These are phyloP conservation scores for Cystobasidiaceae sp. DNA, from an alignment of 1,284 basidiomycete genomes.

Conservation along the genomic window DNA sequence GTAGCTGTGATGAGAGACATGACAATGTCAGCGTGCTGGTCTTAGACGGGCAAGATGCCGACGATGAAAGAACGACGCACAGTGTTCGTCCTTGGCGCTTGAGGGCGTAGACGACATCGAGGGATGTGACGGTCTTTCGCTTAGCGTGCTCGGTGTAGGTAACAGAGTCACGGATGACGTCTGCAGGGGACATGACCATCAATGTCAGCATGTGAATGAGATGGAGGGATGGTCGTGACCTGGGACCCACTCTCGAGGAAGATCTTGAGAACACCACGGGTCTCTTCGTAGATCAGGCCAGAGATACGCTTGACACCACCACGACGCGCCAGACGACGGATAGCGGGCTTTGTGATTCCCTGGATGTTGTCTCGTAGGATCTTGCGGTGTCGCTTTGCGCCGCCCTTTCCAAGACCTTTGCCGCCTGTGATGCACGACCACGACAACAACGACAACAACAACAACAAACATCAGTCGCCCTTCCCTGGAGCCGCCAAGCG, in stretches of 20 bases:
- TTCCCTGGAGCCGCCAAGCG: no score
- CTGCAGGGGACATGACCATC: background rate
- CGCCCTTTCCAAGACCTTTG: slow-evolving; percentile 73
- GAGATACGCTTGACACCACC: slow-evolving; percentile 95
- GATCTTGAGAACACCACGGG: slow-evolving; percentile 75
- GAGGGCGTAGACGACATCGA: slow-evolving; percentile 85
- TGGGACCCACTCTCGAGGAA: slow-evolving; percentile 58
- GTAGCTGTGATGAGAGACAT: slow-evolving; percentile 1
- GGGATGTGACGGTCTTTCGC: slow-evolving; percentile 81
- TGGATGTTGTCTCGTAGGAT: slow-evolving; percentile 65
- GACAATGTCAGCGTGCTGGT: no score
- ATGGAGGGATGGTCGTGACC: no score
- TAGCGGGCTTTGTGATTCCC: slow-evolving; percentile 83
- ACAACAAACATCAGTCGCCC: no score
- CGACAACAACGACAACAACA: slow-evolving; percentile 36
- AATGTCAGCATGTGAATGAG: background rate
- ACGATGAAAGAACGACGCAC: slow-evolving; percentile 61
- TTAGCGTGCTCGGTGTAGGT: slow-evolving; percentile 92
- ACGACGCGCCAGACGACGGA: slow-evolving; percentile 88
- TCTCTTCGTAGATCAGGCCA: slow-evolving; percentile 88
- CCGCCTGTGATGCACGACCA: slow-evolving; percentile 56
- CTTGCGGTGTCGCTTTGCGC: slow-evolving; percentile 71
- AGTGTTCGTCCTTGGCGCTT: slow-evolving; percentile 68
- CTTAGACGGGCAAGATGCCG: background rate
- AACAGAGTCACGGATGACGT: slow-evolving; percentile 58